These are phyloP conservation scores for Oryza brachyantha DNA, from an alignment of 176 grass and related monocot species.

Conservation along the genomic window DNA sequence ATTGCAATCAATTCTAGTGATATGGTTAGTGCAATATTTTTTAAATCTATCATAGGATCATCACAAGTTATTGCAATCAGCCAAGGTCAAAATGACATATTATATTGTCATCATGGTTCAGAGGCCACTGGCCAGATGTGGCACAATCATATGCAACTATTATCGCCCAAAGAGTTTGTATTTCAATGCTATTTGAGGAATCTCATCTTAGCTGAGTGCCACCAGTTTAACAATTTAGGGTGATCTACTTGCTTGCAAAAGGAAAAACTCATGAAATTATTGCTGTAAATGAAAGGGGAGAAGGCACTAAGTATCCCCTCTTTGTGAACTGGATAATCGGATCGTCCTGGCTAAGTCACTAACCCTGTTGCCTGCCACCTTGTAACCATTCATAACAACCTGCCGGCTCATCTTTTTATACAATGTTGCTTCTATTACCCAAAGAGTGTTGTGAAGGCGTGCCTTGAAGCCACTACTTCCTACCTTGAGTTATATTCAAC, in stretches of 20 bases:
- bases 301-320: not conserved
- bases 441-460: not conserved
- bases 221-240: not conserved
- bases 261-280: not conserved
- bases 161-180: not conserved
- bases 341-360: not conserved
- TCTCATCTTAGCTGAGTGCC: not conserved
- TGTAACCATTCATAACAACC: not conserved
- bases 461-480: not conserved
- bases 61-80: not conserved
- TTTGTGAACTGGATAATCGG: not conserved
- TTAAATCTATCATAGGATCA: not conserved
- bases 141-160: not conserved
- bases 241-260: not conserved
- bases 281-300: not conserved
- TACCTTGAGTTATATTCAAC: not conserved
- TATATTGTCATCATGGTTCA: not conserved
- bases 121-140: not conserved
- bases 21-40: not conserved
- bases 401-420: not conserved
- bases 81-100: not conserved
- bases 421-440: not conserved
- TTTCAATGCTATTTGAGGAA: slow-evolving; percentile 3
- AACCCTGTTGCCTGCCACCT: not conserved
- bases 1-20: not conserved